phyloP scores from a whole-genome alignment of 2,329 filamentous ascomycete species.

The Alternaria novae-zelandiae region DNA sequence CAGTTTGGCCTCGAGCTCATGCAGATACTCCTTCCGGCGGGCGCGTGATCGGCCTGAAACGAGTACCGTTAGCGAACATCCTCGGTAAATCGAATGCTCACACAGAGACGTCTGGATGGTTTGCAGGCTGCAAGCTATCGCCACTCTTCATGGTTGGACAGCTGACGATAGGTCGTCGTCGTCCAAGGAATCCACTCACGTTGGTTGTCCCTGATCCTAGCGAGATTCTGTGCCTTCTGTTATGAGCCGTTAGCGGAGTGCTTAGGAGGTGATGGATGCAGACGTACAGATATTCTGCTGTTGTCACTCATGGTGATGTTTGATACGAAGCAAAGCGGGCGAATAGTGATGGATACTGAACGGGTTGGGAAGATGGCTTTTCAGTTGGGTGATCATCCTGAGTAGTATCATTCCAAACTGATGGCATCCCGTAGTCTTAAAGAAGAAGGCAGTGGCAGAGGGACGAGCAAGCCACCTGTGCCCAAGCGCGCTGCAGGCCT shows the following conservation, averaged over 20 bases:
- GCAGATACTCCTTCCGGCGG: slow-evolving; percentile 74
- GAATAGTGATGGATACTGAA: slow-evolving; percentile 12
- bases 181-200: slow-evolving; percentile 37
- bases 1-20: slow-evolving; percentile 70
- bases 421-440: slow-evolving; percentile 36
- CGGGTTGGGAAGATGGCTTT: slow-evolving; percentile 19
- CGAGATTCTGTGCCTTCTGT: slow-evolving; percentile 52
- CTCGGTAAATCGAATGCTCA: neutral
- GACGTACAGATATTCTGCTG: slow-evolving; percentile 27
- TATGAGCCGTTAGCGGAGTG: slow-evolving; percentile 10
- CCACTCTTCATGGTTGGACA: neutral
- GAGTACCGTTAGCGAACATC: slow-evolving; percentile 12
- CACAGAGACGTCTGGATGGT: neutral
- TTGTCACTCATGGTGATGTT: slow-evolving; percentile 39
- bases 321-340: slow-evolving; percentile 9
- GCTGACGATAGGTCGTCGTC: neutral
- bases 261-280: neutral
- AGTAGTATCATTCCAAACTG: slow-evolving; percentile 23
- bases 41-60: slow-evolving; percentile 69
- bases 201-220: slow-evolving; percentile 78
- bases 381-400: slow-evolving; percentile 26
- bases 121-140: neutral
- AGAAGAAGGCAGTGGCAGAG: slow-evolving; percentile 16
- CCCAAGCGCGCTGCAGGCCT: slow-evolving; percentile 14
- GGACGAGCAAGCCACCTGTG: slow-evolving; percentile 33